Conservation (phyloP, 805 yeast genomes). For the Candida fluviatilis region DNA sequence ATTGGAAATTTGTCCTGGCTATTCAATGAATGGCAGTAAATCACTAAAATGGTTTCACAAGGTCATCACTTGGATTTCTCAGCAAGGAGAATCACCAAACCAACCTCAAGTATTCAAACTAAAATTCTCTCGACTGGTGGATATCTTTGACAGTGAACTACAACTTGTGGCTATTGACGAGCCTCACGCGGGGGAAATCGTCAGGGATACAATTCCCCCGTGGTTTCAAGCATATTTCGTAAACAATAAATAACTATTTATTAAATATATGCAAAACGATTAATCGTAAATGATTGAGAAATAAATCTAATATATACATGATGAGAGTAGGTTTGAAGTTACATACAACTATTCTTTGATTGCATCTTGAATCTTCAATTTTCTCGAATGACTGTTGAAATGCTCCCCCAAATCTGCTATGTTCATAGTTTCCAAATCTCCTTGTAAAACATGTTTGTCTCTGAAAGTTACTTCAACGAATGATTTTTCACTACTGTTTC, state of each 20-base stretch:
- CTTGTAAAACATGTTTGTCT: constrained; percentile 68
- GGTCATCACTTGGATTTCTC: constrained; percentile 11
- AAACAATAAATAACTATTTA: constrained; percentile 1
- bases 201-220: constrained; percentile 11
- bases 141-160: constrained; percentile 6
- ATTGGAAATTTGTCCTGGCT: constrained; percentile 5
- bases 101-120: constrained; percentile 4
- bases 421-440: constrained; percentile 56
- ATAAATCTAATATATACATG: neutral
- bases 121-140: constrained; percentile 4
- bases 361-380: constrained; percentile 69
- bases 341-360: constrained; percentile 27
- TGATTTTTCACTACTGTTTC: constrained; percentile 46
- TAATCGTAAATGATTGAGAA: neutral
- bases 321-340: neutral
- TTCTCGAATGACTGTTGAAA: constrained; percentile 81
- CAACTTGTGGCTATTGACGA: constrained; percentile 1
- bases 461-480: constrained; percentile 70
- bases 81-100: neutral
- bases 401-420: constrained; percentile 60
- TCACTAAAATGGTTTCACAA: constrained; percentile 15
- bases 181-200: constrained; percentile 3
- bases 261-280: constrained; percentile 5
- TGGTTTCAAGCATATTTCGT: constrained; percentile 13
- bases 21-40: constrained; percentile 9